Conservation (phyloP, 225 moss, liverwort and hornwort genomes). For the Pseudoscleropodium purum region DNA sequence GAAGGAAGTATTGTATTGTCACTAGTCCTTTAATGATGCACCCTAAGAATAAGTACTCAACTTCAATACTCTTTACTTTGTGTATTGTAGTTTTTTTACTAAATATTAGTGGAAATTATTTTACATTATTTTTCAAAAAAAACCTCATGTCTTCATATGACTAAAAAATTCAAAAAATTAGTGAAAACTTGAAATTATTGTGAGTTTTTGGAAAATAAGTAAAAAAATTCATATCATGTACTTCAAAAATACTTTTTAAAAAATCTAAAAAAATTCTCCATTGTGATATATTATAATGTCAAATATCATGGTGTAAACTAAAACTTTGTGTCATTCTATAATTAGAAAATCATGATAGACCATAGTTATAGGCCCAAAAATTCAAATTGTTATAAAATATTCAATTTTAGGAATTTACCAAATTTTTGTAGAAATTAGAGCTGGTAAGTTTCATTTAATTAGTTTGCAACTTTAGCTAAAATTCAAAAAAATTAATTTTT, state of each 20-base stretch:
- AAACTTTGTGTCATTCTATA: background rate
- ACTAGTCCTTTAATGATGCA: background rate
- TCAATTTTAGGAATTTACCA: fast-evolving
- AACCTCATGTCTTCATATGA: background rate
- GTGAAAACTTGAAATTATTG: background rate
- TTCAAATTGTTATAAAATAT: too few species aligned
- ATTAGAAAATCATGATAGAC: background rate
- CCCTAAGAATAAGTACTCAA: fast-evolving
- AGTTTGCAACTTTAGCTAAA: fast-evolving
- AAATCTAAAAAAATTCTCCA: fast-evolving
- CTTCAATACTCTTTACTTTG: background rate
- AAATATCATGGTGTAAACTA: background rate
- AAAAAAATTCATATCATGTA: background rate
- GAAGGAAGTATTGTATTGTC: background rate
- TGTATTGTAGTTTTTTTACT: background rate
- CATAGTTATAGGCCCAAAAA: background rate
- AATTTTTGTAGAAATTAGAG: background rate
- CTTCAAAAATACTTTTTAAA: background rate
- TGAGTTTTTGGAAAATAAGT: background rate
- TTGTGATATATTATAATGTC: background rate
- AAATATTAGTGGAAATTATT: background rate
- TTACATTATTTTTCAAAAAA: background rate
- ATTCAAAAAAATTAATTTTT: background rate
- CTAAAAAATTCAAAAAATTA: background rate
- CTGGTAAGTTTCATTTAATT: background rate